Percentiles rank a stretch among this genome's conserved stretches.
phyloP scores from a whole-genome alignment of 768 basidiomycete species.

The Gymnopilus dilepis region DNA sequence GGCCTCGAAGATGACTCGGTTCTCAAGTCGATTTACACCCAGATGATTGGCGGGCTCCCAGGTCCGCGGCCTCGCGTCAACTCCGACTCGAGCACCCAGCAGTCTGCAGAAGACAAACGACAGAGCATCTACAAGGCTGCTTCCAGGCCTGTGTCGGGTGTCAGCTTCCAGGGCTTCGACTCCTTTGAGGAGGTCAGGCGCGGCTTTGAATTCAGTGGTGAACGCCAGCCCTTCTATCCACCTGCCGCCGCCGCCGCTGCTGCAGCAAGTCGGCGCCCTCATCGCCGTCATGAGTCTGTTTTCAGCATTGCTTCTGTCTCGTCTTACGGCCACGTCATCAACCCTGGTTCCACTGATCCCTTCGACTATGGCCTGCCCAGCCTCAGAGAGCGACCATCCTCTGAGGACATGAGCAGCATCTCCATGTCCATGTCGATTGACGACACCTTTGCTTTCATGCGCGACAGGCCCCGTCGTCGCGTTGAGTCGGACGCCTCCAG shows the following conservation, averaged over 20 bases:
- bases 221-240: constrained; percentile 71
- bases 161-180: constrained; percentile 75
- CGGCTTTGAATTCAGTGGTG: constrained; percentile 73
- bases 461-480: constrained; percentile 44
- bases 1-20: constrained; percentile 55
- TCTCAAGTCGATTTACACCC: constrained; percentile 59
- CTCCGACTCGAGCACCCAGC: constrained; percentile 45
- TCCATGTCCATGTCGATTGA: constrained; percentile 65
- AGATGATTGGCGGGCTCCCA: constrained; percentile 40
- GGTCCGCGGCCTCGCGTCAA: constrained; percentile 44
- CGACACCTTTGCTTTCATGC: constrained; percentile 74
- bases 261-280: constrained; percentile 39
- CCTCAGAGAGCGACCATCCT: constrained; percentile 57
- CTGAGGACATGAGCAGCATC: constrained; percentile 58
- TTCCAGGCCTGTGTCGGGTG: constrained; percentile 52
- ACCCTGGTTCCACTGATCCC: constrained; percentile 68
- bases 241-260: constrained; percentile 35
- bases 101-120: constrained; percentile 23
- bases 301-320: constrained; percentile 83
- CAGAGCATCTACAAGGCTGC: constrained; percentile 32
- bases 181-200: constrained; percentile 82
- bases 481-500: constrained; percentile 81
- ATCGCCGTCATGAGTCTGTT: constrained; percentile 59
- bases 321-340: constrained; percentile 73
- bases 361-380: constrained; percentile 73